These are phyloP conservation scores for Trypanosoma brucei DNA, from an alignment of 208 protist species.

Conservation along the genomic window DNA sequence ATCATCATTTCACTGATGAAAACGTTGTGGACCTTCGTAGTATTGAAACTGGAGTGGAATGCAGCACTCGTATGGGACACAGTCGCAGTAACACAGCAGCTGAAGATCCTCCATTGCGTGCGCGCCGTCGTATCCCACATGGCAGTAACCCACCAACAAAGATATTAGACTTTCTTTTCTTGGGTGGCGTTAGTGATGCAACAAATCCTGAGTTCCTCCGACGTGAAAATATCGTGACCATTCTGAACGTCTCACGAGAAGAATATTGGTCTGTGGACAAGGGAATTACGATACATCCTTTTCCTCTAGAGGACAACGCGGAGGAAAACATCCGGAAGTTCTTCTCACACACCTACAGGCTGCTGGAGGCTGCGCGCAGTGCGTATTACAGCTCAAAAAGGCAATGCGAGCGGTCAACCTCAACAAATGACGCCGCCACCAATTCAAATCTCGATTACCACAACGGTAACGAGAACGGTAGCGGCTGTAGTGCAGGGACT, in stretches of 20 bases:
- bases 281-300: constrained; percentile 52
- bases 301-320: constrained; percentile 60
- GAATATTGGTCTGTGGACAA: constrained; percentile 81
- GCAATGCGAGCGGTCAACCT: neutral
- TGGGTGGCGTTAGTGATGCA: constrained; percentile 73
- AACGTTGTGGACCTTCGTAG: constrained; percentile 23
- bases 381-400: constrained; percentile 40
- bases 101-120: neutral
- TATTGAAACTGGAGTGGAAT: constrained; percentile 2
- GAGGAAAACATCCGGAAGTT: constrained; percentile 54
- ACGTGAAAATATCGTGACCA: constrained; percentile 54
- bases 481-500: constrained; percentile 1
- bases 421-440: neutral
- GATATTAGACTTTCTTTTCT: constrained; percentile 77
- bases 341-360: constrained; percentile 44
- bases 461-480: neutral
- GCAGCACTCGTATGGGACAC: neutral
- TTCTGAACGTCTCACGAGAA: constrained; percentile 84
- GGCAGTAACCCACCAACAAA: constrained; percentile 36
- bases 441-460: neutral
- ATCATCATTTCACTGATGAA: constrained; percentile 15
- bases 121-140: neutral
- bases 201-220: constrained; percentile 65
- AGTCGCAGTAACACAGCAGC: neutral
- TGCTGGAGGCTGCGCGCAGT: constrained; percentile 51